Base-by-base conservation (phyloP, 2,329 filamentous ascomycete genomes). In the Fusarium pseudonygamai region DNA sequence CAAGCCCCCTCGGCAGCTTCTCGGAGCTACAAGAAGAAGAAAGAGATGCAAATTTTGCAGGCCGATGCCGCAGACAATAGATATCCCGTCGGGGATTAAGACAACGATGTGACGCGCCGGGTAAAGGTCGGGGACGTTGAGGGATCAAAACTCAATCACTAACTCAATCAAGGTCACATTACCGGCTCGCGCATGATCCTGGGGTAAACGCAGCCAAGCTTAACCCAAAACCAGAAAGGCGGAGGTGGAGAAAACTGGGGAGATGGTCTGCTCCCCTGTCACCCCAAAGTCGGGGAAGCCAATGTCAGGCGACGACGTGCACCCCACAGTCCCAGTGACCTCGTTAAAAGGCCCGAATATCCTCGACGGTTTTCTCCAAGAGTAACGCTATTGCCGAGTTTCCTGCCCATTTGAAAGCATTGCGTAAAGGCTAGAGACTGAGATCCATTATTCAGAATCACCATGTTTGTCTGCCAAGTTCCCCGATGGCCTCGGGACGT, bases 341-440 rank as follows among this genome's bases (percentile, higher is more conserved):
- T 37, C 7, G 49, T n/a, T 18, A 65, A 65, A 64, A 52, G 62
- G 62, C 46, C 62, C 62, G 62, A 65, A 55, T 65, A 20, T 40
- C 18, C 18, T 55, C 24, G 34, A 46, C 18, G 16, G 11, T 32
- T 47, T 40, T 24, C 18, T 36, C 2, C 24, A 32, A 26, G 0
- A n/a, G 40, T 46, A 34, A 45, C 45, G 34, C 60, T 60, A 61
- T 61, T 52, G 28, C 50, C 50, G 50, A 53, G 20, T 39, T 53
- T 39, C 18, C 14, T 24, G 39, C 34, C 24, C 43, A 45, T 65
- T 55, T 30, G 7, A 39, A 63, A 60, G 55, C 55, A 60, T 63
- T 63, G 60, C 28, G 55, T 63, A 60, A 47, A 60, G 26, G 3
- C 14, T 24, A 16, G 28, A 34, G 34, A 24, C 55, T 5, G 20